These are phyloP conservation scores for Suillus bovinus DNA, from an alignment of 768 basidiomycete genomes.

Conservation along the genomic window DNA sequence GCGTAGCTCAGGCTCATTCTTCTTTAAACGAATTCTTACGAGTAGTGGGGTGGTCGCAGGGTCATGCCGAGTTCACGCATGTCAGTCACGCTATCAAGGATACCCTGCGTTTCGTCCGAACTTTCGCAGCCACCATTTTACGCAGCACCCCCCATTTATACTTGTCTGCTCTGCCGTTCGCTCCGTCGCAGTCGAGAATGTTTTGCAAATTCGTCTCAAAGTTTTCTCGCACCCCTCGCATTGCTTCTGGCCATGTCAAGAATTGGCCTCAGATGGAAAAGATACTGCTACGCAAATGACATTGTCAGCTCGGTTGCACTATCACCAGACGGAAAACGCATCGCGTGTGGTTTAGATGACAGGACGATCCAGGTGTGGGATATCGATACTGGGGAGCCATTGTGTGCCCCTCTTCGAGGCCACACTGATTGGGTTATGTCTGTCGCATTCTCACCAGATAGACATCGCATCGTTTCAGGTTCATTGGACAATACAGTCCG, in stretches of 20 bases:
- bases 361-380: conserved; percentile 8
- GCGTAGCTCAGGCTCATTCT: background rate
- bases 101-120: conserved; percentile 11
- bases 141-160: conserved; percentile 27
- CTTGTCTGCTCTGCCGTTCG: conserved; percentile 25
- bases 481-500: conserved; percentile 11
- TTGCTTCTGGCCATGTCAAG: background rate
- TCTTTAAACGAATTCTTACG: background rate
- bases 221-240: background rate
- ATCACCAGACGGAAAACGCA: background rate
- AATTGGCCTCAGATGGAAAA: conserved; percentile 6
- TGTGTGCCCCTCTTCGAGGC: too few species aligned
- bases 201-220: conserved; percentile 16
- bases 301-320: rapidly evolving
- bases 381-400: too few species aligned
- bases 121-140: conserved; percentile 14
- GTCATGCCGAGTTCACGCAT: background rate
- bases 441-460: conserved; percentile 11
- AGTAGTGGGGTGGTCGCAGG: background rate
- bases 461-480: too few species aligned
- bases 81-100: conserved; percentile 4
- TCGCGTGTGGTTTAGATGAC: conserved; percentile 12
- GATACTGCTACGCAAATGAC: background rate
- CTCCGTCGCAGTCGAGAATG: conserved; percentile 23
- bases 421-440: conserved; percentile 9